phyloP scores from a whole-genome alignment of 1,284 basidiomycete genomes.

The Moesziomyces sp. region DNA sequence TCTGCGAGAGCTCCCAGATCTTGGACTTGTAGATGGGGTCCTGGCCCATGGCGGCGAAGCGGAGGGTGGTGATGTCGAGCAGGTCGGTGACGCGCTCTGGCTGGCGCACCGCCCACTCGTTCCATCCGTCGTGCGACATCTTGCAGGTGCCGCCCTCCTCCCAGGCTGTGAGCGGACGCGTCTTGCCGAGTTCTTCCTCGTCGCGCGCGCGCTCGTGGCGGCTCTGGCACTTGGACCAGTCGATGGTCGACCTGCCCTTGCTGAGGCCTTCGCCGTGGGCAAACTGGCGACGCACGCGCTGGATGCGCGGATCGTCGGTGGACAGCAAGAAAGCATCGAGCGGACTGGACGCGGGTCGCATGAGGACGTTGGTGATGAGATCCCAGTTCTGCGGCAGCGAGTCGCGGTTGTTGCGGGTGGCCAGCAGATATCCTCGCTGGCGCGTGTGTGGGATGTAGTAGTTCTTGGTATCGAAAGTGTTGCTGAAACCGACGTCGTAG shows the following conservation, averaged over 20 bases:
- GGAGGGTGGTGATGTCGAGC: constrained; percentile 88
- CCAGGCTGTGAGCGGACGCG: constrained; percentile 90
- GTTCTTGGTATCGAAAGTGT: constrained; percentile 84
- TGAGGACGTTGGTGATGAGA: constrained; percentile 75
- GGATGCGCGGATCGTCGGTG: constrained; percentile 88
- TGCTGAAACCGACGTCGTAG: constrained; percentile 77
- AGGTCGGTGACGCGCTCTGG: constrained; percentile 94
- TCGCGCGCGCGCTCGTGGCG: constrained; percentile 87
- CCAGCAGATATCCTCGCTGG: constrained; percentile 56
- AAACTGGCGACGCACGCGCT: constrained; percentile 79
- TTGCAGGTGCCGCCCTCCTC: constrained; percentile 92
- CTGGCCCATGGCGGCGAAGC: constrained; percentile 78
- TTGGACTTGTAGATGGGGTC: constrained; percentile 60
- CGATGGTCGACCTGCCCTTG: constrained; percentile 70
- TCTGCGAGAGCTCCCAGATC: constrained; percentile 93
- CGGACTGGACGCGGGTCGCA: constrained; percentile 86
- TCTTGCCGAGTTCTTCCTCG: constrained; percentile 83
- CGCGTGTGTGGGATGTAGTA: constrained; percentile 92
- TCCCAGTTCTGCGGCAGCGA: constrained; percentile 74
- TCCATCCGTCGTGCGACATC: constrained; percentile 90
- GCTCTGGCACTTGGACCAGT: constrained; percentile 92
- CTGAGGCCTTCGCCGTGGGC: constrained; percentile 56
- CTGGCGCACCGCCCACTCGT: constrained; percentile 88
- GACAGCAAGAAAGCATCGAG: constrained; percentile 91
- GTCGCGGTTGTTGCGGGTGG: constrained; percentile 50